These are phyloP conservation scores for Gaeumannomyces sp. DNA, from an alignment of 2,329 filamentous ascomycete species.

Conservation along the genomic window DNA sequence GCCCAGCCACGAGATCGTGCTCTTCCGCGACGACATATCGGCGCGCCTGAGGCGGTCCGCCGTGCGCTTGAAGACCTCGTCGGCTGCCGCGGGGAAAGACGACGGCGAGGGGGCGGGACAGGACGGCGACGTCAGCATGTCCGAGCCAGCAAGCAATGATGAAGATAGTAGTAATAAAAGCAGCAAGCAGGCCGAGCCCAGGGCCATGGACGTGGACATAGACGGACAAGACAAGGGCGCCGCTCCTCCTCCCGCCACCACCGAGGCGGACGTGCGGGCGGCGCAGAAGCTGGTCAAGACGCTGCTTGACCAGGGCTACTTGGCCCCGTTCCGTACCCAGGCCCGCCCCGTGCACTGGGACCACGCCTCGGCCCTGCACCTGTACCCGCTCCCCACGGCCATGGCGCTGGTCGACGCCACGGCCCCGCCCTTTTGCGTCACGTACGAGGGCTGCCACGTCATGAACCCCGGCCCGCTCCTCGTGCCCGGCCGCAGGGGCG, in stretches of 20 bases:
- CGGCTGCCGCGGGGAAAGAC: conserved; percentile 12
- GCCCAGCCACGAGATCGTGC: conserved; percentile 75
- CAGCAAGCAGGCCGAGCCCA: conserved; percentile 15
- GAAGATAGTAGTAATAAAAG: background rate
- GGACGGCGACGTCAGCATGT: conserved; percentile 25
- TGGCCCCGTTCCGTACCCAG: conserved; percentile 79
- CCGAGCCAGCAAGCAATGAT: background rate
- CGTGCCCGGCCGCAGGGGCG: conserved; percentile 59
- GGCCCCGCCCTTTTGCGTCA: conserved; percentile 75
- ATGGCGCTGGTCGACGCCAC: conserved; percentile 79
- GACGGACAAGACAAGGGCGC: conserved; percentile 11
- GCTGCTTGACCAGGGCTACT: conserved; percentile 80
- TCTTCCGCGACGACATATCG: conserved; percentile 83
- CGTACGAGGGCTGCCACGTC: conserved; percentile 92
- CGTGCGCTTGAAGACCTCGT: conserved; percentile 56
- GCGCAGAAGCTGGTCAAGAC: conserved; percentile 83
- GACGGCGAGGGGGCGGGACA: conserved; percentile 9
- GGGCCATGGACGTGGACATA: conserved; percentile 29
- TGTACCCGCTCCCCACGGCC: conserved; percentile 85
- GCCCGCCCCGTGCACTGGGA: conserved; percentile 87
- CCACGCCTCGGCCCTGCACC: conserved; percentile 64
- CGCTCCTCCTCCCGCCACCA: background rate
- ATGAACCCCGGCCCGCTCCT: conserved; percentile 84
- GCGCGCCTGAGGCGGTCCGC: conserved; percentile 70
- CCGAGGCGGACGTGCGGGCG: conserved; percentile 40